Evolutionary conservation across 1,139 yeast genomes (phyloP), one percentile per base, ranked within the genome.

Genomic region (Pneumocystis oryctolagi): DNA sequence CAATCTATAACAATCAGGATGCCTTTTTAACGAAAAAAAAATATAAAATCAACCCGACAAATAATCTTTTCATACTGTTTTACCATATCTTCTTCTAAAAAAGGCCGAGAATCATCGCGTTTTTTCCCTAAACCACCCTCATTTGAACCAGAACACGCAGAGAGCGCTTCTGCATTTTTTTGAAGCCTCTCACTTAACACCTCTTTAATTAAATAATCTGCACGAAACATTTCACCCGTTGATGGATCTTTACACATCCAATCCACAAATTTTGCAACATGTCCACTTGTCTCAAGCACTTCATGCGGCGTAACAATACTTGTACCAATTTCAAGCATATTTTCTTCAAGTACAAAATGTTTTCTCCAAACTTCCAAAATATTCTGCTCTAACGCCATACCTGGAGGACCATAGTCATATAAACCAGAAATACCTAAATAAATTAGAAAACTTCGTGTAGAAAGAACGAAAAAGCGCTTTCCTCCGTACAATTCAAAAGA

Each of bases 371-470:
- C 82, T 72, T 94, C 98, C 67, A 94, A 79, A 68, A 94, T 82
- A 75, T 92, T 92, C 71, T 97, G 95, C 79, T 92, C 97, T 76
- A 94, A 83, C 16, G 98, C 95, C 78, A 97, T 90, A 66, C 98
- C 98, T 74, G 98, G 97, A 67, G 99, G 99, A 77, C 99, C 99
- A 73, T 89, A 94, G 75, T 94, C 99, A 75, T 89, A 94, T 65
- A 94, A 80, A 69, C 99, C 99, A 63, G 97, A 88, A 62, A 94
- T 97, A 74, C 98, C 98, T 35, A 14, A 12, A 30, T 1, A 14
- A 1, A 4, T 3, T 20, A 47, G 9, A 20, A 16, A 20, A n/a
- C 3, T 47, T 42, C n/a, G 1, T 1, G 5, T 25, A 3, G 1
- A 5, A 12, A 9, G 1, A 1, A 28, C 3, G 5, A 5, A 1